A percentile compares a stretch with the other conserved stretches of the same genome.
These are phyloP conservation scores for Phanerochaete sordida DNA, from an alignment of 768 basidiomycete species.

Conservation along the genomic window DNA sequence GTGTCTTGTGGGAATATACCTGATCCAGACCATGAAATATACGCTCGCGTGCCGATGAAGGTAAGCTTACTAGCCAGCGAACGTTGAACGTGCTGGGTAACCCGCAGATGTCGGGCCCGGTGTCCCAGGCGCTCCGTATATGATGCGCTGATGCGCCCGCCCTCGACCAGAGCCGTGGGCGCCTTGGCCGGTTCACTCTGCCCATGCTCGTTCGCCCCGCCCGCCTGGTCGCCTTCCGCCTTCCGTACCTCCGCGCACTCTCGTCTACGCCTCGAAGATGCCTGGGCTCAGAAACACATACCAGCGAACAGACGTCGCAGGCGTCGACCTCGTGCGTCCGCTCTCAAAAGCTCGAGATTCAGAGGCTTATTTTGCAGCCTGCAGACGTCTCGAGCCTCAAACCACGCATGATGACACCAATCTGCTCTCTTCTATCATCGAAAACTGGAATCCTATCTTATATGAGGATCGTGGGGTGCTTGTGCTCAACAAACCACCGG, in stretches of 20 bases:
- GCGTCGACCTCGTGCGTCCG: no score
- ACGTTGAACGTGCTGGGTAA: no score
- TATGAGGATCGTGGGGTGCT: slow-evolving; percentile 3
- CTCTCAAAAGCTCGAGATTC: no score
- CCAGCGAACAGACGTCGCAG: no score
- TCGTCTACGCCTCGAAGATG: neutral
- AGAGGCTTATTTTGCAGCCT: neutral
- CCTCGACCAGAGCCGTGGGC: neutral
- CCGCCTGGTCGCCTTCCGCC: neutral
- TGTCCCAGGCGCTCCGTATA: no score
- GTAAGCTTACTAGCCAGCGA: no score
- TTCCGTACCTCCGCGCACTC: neutral
- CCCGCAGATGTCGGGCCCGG: no score
- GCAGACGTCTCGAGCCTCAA: neutral
- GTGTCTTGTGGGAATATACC: no score
- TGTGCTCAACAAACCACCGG: slow-evolving; percentile 10
- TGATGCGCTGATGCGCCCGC: no score
- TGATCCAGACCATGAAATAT: no score
- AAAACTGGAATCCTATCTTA: neutral
- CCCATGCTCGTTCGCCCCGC: neutral
- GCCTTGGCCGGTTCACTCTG: neutral
- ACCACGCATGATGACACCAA: neutral
- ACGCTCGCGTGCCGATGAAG: no score
- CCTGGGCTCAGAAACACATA: neutral
- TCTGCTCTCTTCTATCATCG: neutral